Evolutionary conservation across 2,329 filamentous ascomycete genomes (phyloP).

Genomic region (Penicillium sumatraense): DNA sequence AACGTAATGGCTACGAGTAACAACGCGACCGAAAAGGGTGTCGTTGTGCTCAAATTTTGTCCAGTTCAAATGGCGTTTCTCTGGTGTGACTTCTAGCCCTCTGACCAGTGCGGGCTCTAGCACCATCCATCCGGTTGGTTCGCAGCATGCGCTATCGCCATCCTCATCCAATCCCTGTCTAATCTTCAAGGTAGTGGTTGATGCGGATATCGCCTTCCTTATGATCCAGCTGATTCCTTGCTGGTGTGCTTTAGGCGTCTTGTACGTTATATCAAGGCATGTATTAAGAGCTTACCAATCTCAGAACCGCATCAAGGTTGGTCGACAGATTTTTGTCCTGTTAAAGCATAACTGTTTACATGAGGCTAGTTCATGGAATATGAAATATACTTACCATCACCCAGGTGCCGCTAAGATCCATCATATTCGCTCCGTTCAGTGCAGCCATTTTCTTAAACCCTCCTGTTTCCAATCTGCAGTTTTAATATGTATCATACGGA

Average conservation of each 20-base stretch:
- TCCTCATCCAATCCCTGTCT: not conserved
- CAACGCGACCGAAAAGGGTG: not conserved
- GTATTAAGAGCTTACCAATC: not conserved
- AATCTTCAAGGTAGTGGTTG: not conserved
- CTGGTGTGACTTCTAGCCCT: not conserved
- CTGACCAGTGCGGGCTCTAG: not conserved
- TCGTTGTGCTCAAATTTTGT: not conserved
- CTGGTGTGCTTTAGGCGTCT: not conserved
- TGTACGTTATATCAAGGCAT: not conserved
- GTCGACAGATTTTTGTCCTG: not conserved
- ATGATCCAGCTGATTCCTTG: not conserved
- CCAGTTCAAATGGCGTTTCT: not conserved
- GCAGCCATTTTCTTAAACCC: not conserved
- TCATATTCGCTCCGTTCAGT: not conserved
- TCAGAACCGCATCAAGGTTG: not conserved
- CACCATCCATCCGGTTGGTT: not conserved
- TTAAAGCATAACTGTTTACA: not conserved
- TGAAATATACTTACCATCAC: not conserved
- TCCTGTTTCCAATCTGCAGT: not conserved
- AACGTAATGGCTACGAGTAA: not conserved
- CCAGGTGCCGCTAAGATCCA: not conserved
- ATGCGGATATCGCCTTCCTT: not conserved
- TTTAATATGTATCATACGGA: not conserved
- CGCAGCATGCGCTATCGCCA: not conserved
- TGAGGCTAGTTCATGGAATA: not conserved